phyloP scores from a whole-genome alignment of 2,329 filamentous ascomycete species.

The Neofusicoccum sp. region DNA sequence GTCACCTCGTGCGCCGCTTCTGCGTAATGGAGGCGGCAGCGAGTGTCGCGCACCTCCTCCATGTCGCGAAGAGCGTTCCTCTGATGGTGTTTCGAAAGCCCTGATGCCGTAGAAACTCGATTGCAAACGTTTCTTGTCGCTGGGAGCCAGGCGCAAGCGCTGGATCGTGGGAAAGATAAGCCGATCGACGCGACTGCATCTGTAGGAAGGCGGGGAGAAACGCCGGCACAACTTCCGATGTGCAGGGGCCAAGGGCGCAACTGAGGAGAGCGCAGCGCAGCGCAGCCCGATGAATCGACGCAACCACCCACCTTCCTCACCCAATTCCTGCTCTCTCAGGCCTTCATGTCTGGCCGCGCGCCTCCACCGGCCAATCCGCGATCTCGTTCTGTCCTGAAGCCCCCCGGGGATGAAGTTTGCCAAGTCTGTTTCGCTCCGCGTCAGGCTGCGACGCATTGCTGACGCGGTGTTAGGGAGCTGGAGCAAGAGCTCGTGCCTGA shows the following conservation, averaged over 20 bases:
- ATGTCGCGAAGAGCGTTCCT: too few species aligned
- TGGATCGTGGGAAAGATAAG: too few species aligned
- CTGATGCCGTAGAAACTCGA: too few species aligned
- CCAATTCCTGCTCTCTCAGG: neutral
- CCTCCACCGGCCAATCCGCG: neutral
- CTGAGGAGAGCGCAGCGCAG: too few species aligned
- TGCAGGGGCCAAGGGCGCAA: too few species aligned
- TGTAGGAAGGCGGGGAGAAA: too few species aligned
- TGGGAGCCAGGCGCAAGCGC: too few species aligned
- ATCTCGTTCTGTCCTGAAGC: neutral
- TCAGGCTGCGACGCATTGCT: constrained; percentile 10
- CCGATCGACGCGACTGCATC: too few species aligned
- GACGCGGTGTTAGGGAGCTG: constrained; percentile 59
- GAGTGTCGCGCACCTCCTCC: neutral
- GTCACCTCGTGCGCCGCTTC: neutral
- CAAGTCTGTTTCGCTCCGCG: constrained; percentile 46
- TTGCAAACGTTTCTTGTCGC: too few species aligned
- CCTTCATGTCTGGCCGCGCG: neutral
- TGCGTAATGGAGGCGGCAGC: neutral
- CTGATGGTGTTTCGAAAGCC: too few species aligned
- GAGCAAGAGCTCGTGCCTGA: constrained; percentile 88
- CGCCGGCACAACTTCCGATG: too few species aligned
- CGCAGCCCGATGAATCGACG: neutral
- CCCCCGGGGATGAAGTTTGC: constrained; percentile 57
- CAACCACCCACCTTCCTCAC: neutral